Base-by-base conservation (phyloP, 1,139 yeast species). In the Diutina sp. region DNA sequence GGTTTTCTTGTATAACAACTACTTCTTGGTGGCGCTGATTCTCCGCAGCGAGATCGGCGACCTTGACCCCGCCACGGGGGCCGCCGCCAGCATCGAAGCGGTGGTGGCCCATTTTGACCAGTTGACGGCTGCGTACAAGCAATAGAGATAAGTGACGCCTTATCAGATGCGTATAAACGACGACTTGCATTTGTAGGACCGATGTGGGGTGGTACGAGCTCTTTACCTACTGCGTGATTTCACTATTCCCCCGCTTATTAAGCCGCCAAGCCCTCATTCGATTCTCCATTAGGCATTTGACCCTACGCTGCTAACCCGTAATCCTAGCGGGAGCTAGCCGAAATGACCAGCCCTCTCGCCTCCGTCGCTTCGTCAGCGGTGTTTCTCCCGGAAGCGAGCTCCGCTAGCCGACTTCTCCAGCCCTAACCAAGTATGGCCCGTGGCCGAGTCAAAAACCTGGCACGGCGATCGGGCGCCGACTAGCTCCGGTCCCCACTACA, bases 1-100 rank as follows among this genome's bases (percentile, higher is more conserved):
- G 64, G 71, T 82, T 54, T 90, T 91, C 66, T 72, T 91, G 58
- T 86, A 82, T 65, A 86, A 86, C 61, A 93, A 93, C 65, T 91
- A 88, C 67, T 79, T 78, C 56, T 70, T 81, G 58, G 74, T 83
- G 14, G 73, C 71, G 21, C 80, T 77, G 44, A 80, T 81, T 21
- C 66, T 83, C 53, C 68, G 65, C 59, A 75, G 73, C 58, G 83
- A 80, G 60, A 68, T 78, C 59, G 82, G 74, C 46, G 76, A 75
- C 30, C 61, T 56, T 3, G 58, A 58, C 7, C 32, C 29, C 12
- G 8, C 51, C 38, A 47, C 29, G 35, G 16, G 46, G n/a, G 46
- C 46, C n/a, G 46, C 16, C 11, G 46, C 46, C 25, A 35, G 41
- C 41, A 35, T 35, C 41, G 41, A 35, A 12, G 53, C 32, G n/a